These are phyloP conservation scores for Triadica sebifera DNA, from an alignment of 345 rosid species.

Conservation along the genomic window DNA sequence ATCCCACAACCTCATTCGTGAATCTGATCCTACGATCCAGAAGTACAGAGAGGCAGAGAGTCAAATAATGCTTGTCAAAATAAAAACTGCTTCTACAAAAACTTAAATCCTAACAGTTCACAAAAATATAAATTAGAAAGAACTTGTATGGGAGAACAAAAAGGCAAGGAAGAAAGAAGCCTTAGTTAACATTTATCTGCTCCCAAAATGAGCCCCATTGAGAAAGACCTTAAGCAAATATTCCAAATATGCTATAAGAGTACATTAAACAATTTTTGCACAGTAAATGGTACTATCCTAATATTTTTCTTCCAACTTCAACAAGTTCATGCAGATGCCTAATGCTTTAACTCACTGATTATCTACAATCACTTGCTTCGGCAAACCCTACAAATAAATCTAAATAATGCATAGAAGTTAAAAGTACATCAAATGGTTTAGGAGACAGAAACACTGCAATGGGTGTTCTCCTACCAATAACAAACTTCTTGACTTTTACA, in stretches of 20 bases:
- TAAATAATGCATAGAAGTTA: not conserved
- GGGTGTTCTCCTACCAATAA: not conserved
- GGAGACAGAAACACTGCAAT: not conserved
- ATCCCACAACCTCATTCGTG: conserved; percentile 94
- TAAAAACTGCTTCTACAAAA: not conserved
- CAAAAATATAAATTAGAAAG: not conserved
- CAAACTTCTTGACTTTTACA: not conserved
- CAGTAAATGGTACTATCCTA: not conserved
- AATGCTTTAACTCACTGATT: too few species aligned
- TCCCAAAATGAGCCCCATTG: not conserved
- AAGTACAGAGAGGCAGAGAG: conserved; percentile 9
- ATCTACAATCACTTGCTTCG: not conserved
- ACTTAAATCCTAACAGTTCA: not conserved
- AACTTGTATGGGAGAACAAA: not conserved
- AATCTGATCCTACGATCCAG: conserved; percentile 74
- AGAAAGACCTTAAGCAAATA: not conserved
- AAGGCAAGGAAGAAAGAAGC: not conserved
- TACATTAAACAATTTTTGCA: too few species aligned
- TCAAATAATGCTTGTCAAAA: not conserved
- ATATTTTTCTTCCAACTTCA: not conserved
- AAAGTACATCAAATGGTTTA: not conserved
- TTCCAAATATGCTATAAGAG: not conserved
- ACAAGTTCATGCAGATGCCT: conserved; percentile 2
- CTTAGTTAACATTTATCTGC: not conserved
- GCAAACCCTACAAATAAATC: not conserved